Evolutionary conservation across 2,329 filamentous ascomycete species (phyloP).

Genomic region (Capronia americana): DNA sequence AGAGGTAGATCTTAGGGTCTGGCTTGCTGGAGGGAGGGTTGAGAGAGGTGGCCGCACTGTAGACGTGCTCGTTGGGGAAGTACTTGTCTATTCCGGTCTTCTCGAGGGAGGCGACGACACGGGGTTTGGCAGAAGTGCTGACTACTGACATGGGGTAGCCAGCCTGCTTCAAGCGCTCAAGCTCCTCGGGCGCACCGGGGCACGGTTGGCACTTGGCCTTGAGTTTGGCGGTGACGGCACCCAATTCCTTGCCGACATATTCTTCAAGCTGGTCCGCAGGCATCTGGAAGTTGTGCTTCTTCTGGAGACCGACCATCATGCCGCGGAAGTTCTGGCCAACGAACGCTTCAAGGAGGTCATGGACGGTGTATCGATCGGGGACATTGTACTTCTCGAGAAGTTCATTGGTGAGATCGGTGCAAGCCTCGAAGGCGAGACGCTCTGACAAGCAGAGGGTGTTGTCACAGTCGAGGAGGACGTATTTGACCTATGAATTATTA

Average conservation of each 20-base stretch:
- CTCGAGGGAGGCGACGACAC: conserved; percentile 78
- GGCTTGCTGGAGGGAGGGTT: conserved; percentile 84
- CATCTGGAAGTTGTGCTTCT: conserved; percentile 78
- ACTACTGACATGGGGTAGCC: conserved; percentile 81
- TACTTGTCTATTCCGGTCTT: conserved; percentile 82
- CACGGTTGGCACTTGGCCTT: conserved; percentile 72
- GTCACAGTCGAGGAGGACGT: conserved; percentile 76
- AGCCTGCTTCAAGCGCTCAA: conserved; percentile 68
- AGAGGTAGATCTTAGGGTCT: conserved; percentile 88
- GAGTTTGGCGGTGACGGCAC: conserved; percentile 83
- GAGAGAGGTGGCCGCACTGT: conserved; percentile 82
- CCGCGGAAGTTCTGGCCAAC: conserved; percentile 96
- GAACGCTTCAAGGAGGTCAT: conserved; percentile 81
- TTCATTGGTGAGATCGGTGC: conserved; percentile 87
- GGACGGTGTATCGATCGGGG: conserved; percentile 75
- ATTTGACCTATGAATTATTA: conserved; percentile 61
- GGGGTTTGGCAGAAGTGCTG: conserved; percentile 77
- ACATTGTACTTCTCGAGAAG: conserved; percentile 74
- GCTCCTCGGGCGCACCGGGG: conserved; percentile 70
- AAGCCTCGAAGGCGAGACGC: conserved; percentile 89
- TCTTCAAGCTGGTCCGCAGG: conserved; percentile 70
- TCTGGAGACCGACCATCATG: conserved; percentile 72
- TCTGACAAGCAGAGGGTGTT: conserved; percentile 95
- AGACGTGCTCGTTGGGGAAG: conserved; percentile 76
- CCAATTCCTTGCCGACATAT: conserved; percentile 80